Evolutionary conservation across 202 grass and related monocot genomes (phyloP), one percentile per base, ranked within the genome.

Genomic region (Panicum virgatum): DNA sequence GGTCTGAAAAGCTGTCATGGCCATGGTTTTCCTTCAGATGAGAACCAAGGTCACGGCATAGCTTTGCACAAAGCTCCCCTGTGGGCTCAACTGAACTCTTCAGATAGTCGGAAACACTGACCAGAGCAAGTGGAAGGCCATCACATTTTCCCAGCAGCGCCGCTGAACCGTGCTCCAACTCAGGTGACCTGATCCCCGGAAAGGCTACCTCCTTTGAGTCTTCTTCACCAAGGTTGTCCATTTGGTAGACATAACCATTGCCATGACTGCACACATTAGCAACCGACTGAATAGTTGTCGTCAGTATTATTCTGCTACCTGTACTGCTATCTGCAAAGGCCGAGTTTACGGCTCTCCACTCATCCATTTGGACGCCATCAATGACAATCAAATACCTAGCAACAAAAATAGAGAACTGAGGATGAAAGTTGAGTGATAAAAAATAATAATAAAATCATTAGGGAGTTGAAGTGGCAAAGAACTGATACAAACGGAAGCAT

Each of bases 91-190:
- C 16, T 37, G 73, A 82, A 26, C 85, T 72, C 59, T 72, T 87
- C 38, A 87, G 12, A 63, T 66, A 83, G 53, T 87, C 58, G 0
- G 85, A 77, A 40, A 87, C 80, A 30, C 79, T 65, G 11, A 64
- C 79, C 5, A 87, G 80, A 47, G 85, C 79, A 38, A 83, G 73
- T 77, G 73, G 85, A 72, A 83, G 64, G 20, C 85, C 85, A 58
- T 53, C 85, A 13, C 80, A 83, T 87, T 72, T 87, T 60, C 69
- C 19, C 27, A 87, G 15, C 30, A 83, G 37, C 4, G 0, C 25
- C 19, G 7, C 4, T 3, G 80, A 87, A 7, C 79, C 72, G 0
- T 40, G 63, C 36, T 82, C 72, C 63, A 82, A 30, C 20, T 87
- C 79, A 71, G 85, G 85, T 32, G 85, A 82, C 9, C 4, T 25